Conservation (phyloP, 352 stramenopile species). For the Globisporangium rhizosaccharum region DNA sequence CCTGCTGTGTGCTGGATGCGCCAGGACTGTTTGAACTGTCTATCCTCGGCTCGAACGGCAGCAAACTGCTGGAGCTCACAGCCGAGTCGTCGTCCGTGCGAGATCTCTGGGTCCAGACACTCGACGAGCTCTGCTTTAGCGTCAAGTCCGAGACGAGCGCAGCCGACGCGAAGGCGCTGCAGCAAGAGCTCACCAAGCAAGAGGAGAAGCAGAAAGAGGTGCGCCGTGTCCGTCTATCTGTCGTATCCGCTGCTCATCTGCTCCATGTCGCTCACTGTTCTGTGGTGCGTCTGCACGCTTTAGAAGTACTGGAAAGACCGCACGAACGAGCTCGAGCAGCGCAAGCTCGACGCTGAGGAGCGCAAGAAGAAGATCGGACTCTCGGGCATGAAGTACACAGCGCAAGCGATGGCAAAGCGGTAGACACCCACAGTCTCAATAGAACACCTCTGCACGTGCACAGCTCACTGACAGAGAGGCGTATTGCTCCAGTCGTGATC, state of each 20-base stretch:
- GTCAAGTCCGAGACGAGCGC: conserved; percentile 9
- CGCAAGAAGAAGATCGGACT: conserved; percentile 70
- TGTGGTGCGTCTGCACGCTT: neutral
- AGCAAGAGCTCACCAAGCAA: conserved; percentile 50
- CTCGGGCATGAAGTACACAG: conserved; percentile 72
- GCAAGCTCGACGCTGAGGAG: conserved; percentile 54
- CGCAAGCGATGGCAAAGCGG: conserved; percentile 35
- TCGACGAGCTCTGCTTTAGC: conserved; percentile 51
- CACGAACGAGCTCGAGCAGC: conserved; percentile 52
- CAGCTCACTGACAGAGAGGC: neutral
- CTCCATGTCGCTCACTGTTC: conserved; percentile 1
- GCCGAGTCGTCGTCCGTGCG: conserved; percentile 31
- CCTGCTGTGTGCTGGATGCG: neutral
- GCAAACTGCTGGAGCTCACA: conserved; percentile 62
- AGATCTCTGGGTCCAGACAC: conserved; percentile 63
- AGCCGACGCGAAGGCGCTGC: conserved; percentile 31
- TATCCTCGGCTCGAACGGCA: conserved; percentile 40
- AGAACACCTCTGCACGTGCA: too few relatives aligned
- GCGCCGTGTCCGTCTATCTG: neutral
- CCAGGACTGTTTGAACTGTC: conserved; percentile 38
- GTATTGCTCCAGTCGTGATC: neutral
- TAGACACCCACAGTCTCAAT: neutral
- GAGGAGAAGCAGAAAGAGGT: conserved; percentile 62
- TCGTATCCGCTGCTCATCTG: neutral
- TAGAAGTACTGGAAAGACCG: conserved; percentile 74